Conservation (phyloP, 2,329 filamentous ascomycete genomes). For the Thelonectria olida region DNA sequence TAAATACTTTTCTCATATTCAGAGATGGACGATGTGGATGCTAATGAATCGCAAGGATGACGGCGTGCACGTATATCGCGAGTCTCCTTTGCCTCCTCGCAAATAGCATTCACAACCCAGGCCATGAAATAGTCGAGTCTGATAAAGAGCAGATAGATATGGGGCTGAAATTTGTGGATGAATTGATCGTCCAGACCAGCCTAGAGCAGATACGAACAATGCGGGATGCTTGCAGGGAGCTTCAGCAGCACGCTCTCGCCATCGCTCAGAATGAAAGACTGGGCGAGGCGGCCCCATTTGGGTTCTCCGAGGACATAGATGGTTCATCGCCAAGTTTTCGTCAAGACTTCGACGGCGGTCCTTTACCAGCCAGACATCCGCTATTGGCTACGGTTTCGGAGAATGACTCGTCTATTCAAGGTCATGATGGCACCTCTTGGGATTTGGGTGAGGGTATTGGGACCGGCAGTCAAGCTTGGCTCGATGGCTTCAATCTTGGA, state of each 20-base stretch:
- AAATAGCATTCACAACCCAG: not conserved
- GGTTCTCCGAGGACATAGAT: not conserved
- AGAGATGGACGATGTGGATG: not conserved
- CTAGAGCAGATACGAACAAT: not conserved
- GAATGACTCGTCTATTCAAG: not conserved
- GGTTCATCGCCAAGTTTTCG: not conserved
- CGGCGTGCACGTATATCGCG: constrained; percentile 1
- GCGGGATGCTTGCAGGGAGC: not conserved
- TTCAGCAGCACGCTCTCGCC: not conserved
- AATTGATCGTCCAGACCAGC: not conserved
- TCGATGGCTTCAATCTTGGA: not conserved
- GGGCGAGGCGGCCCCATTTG: too few relatives aligned
- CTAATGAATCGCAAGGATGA: constrained; percentile 2
- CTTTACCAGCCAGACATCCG: not conserved
- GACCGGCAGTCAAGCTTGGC: not conserved
- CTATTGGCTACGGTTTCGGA: not conserved
- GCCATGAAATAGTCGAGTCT: not conserved
- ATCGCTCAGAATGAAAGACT: not conserved
- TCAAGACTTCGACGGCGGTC: not conserved
- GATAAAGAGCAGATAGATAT: not conserved
- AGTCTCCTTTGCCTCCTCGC: not conserved
- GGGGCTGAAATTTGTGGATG: not conserved
- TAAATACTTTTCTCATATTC: not conserved
- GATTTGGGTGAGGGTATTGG: not conserved
- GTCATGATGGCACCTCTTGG: not conserved